Evolutionary conservation across 2,329 filamentous ascomycete genomes (phyloP).

Genomic region (Calycina herbarum): DNA sequence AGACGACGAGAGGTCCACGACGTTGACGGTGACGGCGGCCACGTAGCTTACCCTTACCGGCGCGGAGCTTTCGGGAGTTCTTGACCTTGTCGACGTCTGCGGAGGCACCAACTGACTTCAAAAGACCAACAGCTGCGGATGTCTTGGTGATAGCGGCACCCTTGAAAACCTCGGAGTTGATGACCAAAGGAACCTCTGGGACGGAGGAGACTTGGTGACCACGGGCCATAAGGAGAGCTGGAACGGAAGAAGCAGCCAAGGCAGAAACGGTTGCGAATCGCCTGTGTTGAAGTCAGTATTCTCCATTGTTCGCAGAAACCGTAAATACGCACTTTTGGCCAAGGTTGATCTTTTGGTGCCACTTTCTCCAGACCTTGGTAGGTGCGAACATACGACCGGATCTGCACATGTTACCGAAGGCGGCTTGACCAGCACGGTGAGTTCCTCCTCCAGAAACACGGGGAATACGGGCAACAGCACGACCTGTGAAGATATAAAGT

Average conservation of each 20-base stretch:
- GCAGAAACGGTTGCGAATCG: slow-evolving; percentile 98
- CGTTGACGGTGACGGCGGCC: slow-evolving; percentile 96
- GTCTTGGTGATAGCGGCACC: slow-evolving; percentile 82
- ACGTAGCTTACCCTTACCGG: slow-evolving; percentile 98
- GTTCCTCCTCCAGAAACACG: slow-evolving; percentile 99
- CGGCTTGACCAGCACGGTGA: slow-evolving; percentile 99
- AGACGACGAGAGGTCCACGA: slow-evolving; percentile 96
- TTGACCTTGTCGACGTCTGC: slow-evolving; percentile 94
- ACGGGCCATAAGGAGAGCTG: slow-evolving; percentile 92
- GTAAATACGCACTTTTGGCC: slow-evolving; percentile 75
- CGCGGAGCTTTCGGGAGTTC: slow-evolving; percentile 93
- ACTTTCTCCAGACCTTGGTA: slow-evolving; percentile 99
- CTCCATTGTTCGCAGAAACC: background rate
- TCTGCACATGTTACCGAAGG: slow-evolving; percentile 99
- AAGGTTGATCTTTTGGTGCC: slow-evolving; percentile 99
- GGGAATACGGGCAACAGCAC: slow-evolving; percentile 99
- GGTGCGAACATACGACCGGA: slow-evolving; percentile 99
- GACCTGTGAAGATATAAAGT: slow-evolving; percentile 58
- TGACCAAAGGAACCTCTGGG: slow-evolving; percentile 93
- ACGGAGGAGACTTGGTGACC: slow-evolving; percentile 92
- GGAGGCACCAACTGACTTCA: slow-evolving; percentile 88
- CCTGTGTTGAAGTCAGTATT: slow-evolving; percentile 46
- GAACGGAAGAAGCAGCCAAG: slow-evolving; percentile 91
- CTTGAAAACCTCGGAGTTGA: slow-evolving; percentile 88
- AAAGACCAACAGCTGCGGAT: slow-evolving; percentile 78